Evolutionary conservation across 306 rosid species (phyloP).

Genomic region (Prunus mira): DNA sequence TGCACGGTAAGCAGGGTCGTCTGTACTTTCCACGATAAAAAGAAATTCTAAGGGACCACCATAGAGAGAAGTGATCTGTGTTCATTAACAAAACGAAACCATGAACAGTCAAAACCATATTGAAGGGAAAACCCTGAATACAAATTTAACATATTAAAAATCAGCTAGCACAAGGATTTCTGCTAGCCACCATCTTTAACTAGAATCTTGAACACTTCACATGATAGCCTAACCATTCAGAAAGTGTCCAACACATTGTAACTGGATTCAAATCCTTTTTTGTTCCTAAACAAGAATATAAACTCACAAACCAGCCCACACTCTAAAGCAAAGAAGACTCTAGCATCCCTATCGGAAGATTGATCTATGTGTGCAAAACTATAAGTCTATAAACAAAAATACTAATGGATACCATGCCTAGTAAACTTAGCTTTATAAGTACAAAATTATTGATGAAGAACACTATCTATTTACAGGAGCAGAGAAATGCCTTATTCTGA

Average conservation of each 20-base stretch:
- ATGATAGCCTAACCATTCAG: neutral
- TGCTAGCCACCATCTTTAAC: neutral
- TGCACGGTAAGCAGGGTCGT: slow-evolving; percentile 80
- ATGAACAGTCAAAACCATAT: slow-evolving; percentile 4
- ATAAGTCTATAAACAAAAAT: too few species aligned
- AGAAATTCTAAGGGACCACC: slow-evolving; percentile 94
- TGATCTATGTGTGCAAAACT: neutral
- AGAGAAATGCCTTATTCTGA: slow-evolving; percentile 20
- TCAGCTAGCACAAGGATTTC: slow-evolving; percentile 12
- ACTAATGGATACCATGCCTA: neutral
- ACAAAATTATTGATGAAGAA: neutral
- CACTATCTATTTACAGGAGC: too few species aligned
- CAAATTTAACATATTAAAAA: neutral
- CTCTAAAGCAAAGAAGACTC: neutral
- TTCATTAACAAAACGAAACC: slow-evolving; percentile 23
- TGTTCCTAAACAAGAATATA: neutral
- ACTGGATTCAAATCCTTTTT: neutral
- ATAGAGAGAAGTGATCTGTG: slow-evolving; percentile 92
- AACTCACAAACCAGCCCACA: neutral
- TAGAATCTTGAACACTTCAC: neutral
- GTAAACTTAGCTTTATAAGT: neutral
- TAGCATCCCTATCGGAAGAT: neutral
- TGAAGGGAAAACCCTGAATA: slow-evolving; percentile 6
- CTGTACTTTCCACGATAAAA: slow-evolving; percentile 80
- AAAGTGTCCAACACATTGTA: neutral